phyloP scores from a whole-genome alignment of 1,139 yeast species.

The Kurtzmaniella quercitrusa region DNA sequence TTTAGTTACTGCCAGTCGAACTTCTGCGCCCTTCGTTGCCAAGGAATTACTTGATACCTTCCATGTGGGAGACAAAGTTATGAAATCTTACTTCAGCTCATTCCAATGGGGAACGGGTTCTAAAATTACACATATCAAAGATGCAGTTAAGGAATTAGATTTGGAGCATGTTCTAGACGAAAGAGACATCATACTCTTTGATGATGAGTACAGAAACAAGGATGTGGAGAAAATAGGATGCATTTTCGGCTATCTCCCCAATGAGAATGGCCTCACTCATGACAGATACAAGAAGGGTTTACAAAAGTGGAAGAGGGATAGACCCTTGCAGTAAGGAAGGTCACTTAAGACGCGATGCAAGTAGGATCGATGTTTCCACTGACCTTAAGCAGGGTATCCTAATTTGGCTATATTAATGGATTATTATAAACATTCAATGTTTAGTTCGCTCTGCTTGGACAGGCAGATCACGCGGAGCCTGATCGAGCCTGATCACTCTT shows the following conservation, averaged over 20 bases:
- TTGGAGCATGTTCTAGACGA: conserved; percentile 36
- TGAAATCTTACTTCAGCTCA: conserved; percentile 44
- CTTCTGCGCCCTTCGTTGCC: conserved; percentile 63
- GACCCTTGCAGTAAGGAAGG: neutral
- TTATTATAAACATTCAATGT: too few species aligned
- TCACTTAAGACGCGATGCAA: too few species aligned
- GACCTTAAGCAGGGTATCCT: too few species aligned
- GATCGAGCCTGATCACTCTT: too few species aligned
- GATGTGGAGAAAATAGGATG: conserved; percentile 65
- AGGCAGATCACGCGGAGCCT: too few species aligned
- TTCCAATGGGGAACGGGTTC: conserved; percentile 67
- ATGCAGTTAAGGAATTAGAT: conserved; percentile 39
- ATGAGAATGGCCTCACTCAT: conserved; percentile 49
- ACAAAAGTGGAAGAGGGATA: conserved; percentile 25
- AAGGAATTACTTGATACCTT: conserved; percentile 47
- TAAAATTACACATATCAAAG: conserved; percentile 55
- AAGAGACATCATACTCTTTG: conserved; percentile 58
- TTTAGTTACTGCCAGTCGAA: conserved; percentile 65
- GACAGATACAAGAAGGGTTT: conserved; percentile 43
- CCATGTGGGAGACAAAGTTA: conserved; percentile 44
- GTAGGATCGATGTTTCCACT: too few species aligned
- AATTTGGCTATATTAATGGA: too few species aligned
- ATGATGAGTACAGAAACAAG: conserved; percentile 63
- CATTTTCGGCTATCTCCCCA: conserved; percentile 49
- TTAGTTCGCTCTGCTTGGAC: too few species aligned